Evolutionary conservation across 768 basidiomycete species (phyloP).

Genomic region (Aureoboletus auriporus): DNA sequence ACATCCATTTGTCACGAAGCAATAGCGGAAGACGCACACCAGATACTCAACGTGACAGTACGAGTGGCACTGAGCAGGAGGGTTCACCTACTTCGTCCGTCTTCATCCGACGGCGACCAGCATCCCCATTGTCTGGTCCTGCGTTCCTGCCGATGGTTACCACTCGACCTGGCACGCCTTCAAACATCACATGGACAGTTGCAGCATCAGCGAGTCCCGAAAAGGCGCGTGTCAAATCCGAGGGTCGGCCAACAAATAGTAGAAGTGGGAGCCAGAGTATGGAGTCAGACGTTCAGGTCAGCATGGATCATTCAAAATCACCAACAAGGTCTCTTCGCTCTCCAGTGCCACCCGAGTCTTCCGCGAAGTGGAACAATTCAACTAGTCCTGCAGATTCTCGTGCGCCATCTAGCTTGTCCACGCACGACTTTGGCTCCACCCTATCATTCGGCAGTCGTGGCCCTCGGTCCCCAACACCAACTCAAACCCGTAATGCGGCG

Average conservation of each 20-base stretch:
- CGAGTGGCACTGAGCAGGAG: conserved; percentile 37
- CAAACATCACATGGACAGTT: conserved; percentile 69
- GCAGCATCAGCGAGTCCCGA: conserved; percentile 32
- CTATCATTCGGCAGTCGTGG: conserved; percentile 36
- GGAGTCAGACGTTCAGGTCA: conserved; percentile 23
- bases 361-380: conserved; percentile 32
- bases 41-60: conserved; percentile 41
- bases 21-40: conserved; percentile 66
- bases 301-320: conserved; percentile 37
- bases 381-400: conserved; percentile 35
- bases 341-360: conserved; percentile 59
- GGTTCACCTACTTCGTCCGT: conserved; percentile 48
- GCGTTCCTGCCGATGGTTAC: conserved; percentile 60
- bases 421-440: conserved; percentile 46
- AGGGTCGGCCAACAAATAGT: conserved; percentile 38
- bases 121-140: conserved; percentile 64
- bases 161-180: conserved; percentile 56
- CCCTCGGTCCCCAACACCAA: conserved; percentile 65
- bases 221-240: conserved; percentile 28
- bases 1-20: conserved; percentile 51
- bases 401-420: conserved; percentile 47
- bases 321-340: conserved; percentile 49
- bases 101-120: conserved; percentile 57
- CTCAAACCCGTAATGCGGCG: conserved; percentile 54
- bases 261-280: conserved; percentile 59